A percentile compares a stretch with the other conserved stretches of the same genome.
Evolutionary conservation across 1,284 basidiomycete species (phyloP).

Genomic region (Fomitopsis betulina): DNA sequence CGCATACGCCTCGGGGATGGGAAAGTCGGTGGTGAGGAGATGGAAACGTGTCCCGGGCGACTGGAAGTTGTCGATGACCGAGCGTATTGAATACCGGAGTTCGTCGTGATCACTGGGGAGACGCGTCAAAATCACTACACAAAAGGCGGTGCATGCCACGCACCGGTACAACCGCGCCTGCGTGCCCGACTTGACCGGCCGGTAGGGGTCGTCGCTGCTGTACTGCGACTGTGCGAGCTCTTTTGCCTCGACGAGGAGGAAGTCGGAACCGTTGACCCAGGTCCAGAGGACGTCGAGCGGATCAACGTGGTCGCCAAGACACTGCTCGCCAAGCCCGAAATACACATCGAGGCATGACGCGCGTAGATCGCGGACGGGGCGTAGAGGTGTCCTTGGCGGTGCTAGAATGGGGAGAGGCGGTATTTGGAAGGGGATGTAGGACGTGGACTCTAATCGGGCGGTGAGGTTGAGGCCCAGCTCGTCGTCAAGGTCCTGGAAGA

Average conservation of each 20-base stretch:
- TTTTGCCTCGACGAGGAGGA: constrained; percentile 18
- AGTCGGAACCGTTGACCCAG: constrained; percentile 28
- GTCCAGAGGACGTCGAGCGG: constrained; percentile 26
- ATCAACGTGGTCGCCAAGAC: constrained; percentile 16
- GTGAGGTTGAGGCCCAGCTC: background rate
- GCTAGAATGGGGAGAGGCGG: background rate
- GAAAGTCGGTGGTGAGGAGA: constrained; percentile 26
- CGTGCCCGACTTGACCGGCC: constrained; percentile 17
- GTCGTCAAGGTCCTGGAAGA: constrained; percentile 11
- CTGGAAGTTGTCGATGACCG: constrained; percentile 23
- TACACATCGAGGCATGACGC: constrained; percentile 21
- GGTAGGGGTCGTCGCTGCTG: constrained; percentile 18
- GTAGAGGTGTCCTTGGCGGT: constrained; percentile 6
- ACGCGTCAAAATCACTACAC: background rate
- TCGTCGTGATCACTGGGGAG: constrained; percentile 24
- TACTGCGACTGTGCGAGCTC: constrained; percentile 11
- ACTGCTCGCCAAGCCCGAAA: constrained; percentile 17
- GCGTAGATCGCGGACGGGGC: constrained; percentile 21
- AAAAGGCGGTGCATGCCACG: too few relatives aligned
- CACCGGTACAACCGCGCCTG: constrained; percentile 25
- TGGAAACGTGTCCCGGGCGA: constrained; percentile 19
- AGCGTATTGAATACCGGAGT: constrained; percentile 25
- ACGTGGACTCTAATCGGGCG: constrained; percentile 7
- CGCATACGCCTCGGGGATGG: constrained; percentile 10
- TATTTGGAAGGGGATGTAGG: constrained; percentile 5